Conservation (phyloP, 1,284 basidiomycete species). For the Marasmius oreades region DNA sequence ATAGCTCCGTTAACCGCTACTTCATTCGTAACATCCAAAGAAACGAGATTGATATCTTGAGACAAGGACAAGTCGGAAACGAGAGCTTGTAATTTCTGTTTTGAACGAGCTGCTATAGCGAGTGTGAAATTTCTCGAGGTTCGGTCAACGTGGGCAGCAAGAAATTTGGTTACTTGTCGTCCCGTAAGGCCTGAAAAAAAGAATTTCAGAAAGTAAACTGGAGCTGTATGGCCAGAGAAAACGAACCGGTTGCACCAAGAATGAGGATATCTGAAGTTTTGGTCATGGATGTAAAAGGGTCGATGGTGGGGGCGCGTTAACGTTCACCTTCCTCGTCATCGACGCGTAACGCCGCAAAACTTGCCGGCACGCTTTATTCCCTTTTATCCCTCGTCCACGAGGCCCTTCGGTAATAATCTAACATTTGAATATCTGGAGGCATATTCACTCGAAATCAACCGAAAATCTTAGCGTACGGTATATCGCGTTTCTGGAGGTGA, state of each 20-base stretch:
- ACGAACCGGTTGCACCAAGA: neutral
- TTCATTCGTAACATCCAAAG: slow-evolving; percentile 49
- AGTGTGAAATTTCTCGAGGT: slow-evolving; percentile 47
- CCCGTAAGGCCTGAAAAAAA: slow-evolving; percentile 55
- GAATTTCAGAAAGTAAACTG: neutral
- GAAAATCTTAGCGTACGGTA: too few species aligned
- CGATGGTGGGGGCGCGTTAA: too few species aligned
- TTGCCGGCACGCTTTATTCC: too few species aligned
- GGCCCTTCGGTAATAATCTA: too few species aligned
- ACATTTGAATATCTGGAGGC: too few species aligned
- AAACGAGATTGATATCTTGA: slow-evolving; percentile 38
- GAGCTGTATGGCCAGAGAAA: neutral
- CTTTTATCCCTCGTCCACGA: too few species aligned
- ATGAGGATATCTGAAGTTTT: neutral
- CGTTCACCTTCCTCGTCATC: too few species aligned
- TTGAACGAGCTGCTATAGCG: slow-evolving; percentile 58
- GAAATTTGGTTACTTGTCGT: slow-evolving; percentile 56
- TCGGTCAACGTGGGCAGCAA: slow-evolving; percentile 51
- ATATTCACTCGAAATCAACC: too few species aligned
- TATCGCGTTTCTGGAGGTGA: too few species aligned
- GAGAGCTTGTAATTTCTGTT: slow-evolving; percentile 48
- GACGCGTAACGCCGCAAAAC: too few species aligned
- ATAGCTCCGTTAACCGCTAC: slow-evolving; percentile 51
- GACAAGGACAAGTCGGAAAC: slow-evolving; percentile 37
- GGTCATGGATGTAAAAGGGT: neutral